These are phyloP conservation scores for Ogataea angusta DNA, from an alignment of 805 yeast species.

Conservation along the genomic window DNA sequence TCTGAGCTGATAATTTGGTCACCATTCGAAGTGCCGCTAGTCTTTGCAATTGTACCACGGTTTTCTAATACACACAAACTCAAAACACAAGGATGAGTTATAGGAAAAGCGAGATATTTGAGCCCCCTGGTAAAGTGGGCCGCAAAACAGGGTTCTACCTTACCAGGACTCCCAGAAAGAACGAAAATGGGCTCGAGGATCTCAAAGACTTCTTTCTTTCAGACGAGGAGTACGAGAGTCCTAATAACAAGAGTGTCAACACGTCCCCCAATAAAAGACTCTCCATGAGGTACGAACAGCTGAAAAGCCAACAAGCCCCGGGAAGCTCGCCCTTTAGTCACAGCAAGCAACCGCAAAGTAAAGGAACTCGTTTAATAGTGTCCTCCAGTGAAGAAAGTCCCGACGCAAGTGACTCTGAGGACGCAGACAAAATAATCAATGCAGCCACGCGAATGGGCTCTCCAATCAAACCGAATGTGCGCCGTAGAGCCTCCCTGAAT, in stretches of 20 bases:
- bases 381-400: constrained; percentile 8
- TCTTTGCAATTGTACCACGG: too few species aligned
- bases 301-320: constrained; percentile 7
- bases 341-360: not conserved
- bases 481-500: constrained; percentile 16
- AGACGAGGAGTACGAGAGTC: constrained; percentile 43
- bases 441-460: constrained; percentile 30
- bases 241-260: constrained; percentile 13
- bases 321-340: constrained; percentile 1
- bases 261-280: constrained; percentile 18
- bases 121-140: constrained; percentile 52
- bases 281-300: constrained; percentile 14
- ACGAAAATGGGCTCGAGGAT: constrained; percentile 64
- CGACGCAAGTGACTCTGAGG: constrained; percentile 18
- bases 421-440: constrained; percentile 31
- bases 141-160: constrained; percentile 59
- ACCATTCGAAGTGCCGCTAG: too few species aligned
- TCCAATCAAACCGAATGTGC: constrained; percentile 25
- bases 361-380: not conserved
- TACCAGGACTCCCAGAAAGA: constrained; percentile 40
- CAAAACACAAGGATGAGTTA: constrained; percentile 18
- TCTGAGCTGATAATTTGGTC: not conserved
- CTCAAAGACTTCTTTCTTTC: constrained; percentile 59
- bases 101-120: constrained; percentile 37
- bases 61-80: not conserved